Conservation (phyloP, 106 monocot genomes). For the Dioscorea zingiberensis region DNA sequence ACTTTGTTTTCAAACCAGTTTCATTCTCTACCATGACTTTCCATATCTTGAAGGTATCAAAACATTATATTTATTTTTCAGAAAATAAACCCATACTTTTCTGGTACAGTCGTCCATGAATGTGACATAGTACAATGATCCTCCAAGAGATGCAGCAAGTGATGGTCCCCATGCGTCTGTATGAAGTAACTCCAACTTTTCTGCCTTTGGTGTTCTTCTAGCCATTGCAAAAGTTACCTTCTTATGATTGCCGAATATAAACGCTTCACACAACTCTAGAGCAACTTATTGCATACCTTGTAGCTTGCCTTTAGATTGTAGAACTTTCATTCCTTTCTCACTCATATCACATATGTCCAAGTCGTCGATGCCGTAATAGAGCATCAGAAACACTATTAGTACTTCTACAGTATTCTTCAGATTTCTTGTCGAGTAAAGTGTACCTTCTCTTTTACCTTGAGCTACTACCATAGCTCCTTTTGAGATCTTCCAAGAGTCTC, state of each 20-base stretch:
- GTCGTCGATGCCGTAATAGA: too few relatives aligned
- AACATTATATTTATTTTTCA: too few relatives aligned
- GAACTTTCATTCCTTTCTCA: neutral
- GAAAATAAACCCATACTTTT: too few relatives aligned
- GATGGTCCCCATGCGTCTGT: neutral
- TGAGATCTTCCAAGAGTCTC: neutral
- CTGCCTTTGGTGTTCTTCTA: neutral
- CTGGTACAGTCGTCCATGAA: too few relatives aligned
- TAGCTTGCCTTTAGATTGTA: neutral
- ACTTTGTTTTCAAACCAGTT: too few relatives aligned
- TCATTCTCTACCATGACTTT: too few relatives aligned
- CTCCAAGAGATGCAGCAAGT: too few relatives aligned
- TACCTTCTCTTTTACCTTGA: neutral
- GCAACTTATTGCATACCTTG: neutral
- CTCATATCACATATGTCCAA: too few relatives aligned
- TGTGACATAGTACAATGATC: too few relatives aligned
- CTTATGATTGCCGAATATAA: neutral
- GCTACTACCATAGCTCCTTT: slow-evolving; percentile 4
- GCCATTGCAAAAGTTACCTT: neutral
- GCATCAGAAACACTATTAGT: too few relatives aligned
- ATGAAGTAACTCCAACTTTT: neutral
- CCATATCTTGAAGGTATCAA: too few relatives aligned
- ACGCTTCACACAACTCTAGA: slow-evolving; percentile 1
- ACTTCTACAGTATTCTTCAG: too few relatives aligned
- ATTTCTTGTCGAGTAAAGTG: neutral